Evolutionary conservation across 306 rosid genomes (phyloP).

Genomic region (Cicer judaicum): DNA sequence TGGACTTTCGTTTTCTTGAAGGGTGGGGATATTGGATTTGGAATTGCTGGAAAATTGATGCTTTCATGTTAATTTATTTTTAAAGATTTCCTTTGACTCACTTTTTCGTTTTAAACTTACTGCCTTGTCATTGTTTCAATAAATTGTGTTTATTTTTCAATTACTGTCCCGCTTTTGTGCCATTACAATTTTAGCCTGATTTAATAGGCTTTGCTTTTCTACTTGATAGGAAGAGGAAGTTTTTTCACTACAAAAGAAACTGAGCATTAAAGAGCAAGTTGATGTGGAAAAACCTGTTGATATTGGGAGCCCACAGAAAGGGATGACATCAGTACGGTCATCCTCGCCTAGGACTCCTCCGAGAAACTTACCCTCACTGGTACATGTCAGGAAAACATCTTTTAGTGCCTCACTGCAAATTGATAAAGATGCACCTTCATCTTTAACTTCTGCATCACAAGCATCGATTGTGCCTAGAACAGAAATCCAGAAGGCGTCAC

Average conservation of each 20-base stretch:
- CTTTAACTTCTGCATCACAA: conserved; percentile 54
- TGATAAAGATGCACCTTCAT: conserved; percentile 56
- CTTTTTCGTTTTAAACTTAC: background rate
- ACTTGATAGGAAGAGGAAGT: conserved; percentile 65
- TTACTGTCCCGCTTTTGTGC: background rate
- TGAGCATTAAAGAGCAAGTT: conserved; percentile 59
- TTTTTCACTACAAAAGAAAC: conserved; percentile 59
- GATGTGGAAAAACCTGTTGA: conserved; percentile 61
- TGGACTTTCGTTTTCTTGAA: conserved; percentile 17
- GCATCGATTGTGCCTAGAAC: conserved; percentile 55
- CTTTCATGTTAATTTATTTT: conserved; percentile 25
- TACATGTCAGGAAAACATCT: conserved; percentile 55
- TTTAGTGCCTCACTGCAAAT: conserved; percentile 55
- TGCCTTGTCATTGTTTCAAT: background rate
- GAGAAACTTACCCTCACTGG: conserved; percentile 47
- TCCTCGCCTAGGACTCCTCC: conserved; percentile 65
- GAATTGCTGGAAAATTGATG: background rate
- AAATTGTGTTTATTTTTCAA: too few species aligned
- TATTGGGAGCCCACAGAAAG: conserved; percentile 61
- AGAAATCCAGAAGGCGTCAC: conserved; percentile 61
- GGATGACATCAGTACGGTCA: conserved; percentile 54
- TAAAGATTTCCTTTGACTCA: background rate
- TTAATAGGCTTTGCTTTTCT: conserved; percentile 44
- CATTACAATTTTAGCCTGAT: conserved; percentile 20
- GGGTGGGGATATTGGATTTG: conserved; percentile 19